Conservation (phyloP, 371 early-diverging fungal genomes). For the Funneliformis caledonium region DNA sequence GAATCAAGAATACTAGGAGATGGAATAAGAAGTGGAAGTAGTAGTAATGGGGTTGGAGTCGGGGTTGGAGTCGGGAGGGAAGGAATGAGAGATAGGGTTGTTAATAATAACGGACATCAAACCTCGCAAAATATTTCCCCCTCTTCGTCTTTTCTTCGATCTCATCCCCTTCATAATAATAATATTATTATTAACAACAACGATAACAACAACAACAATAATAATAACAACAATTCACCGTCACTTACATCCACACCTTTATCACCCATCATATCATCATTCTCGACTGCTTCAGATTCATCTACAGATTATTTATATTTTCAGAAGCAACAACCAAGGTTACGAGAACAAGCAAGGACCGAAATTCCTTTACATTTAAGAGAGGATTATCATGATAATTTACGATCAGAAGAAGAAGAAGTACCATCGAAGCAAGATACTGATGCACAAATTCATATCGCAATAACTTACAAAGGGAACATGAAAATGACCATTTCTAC, state of each 20-base stretch:
- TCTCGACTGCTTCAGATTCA: neutral
- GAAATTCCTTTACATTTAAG: neutral
- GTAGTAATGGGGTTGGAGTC: neutral
- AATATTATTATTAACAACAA: neutral
- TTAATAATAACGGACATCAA: neutral
- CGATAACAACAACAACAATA: neutral
- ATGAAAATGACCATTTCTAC: conserved; percentile 84
- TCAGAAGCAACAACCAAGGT: neutral
- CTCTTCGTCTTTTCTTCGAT: neutral
- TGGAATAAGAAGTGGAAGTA: neutral
- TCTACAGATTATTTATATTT: neutral
- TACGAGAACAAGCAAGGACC: neutral
- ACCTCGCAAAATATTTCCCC: neutral
- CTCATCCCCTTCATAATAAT: neutral
- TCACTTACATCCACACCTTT: neutral
- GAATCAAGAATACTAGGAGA: neutral
- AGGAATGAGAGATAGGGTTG: neutral
- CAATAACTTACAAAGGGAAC: conserved; percentile 82
- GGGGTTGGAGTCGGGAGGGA: neutral
- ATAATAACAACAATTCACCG: neutral
- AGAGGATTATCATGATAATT: conserved; percentile 43
- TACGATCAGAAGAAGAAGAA: neutral
- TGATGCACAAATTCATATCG: conserved; percentile 80
- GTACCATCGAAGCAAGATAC: conserved; percentile 46
- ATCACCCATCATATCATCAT: neutral